A percentile compares a stretch with the other conserved stretches of the same genome.
These are phyloP conservation scores for Cytospora paraplurivora DNA, from an alignment of 2,329 filamentous ascomycete genomes.

Conservation along the genomic window DNA sequence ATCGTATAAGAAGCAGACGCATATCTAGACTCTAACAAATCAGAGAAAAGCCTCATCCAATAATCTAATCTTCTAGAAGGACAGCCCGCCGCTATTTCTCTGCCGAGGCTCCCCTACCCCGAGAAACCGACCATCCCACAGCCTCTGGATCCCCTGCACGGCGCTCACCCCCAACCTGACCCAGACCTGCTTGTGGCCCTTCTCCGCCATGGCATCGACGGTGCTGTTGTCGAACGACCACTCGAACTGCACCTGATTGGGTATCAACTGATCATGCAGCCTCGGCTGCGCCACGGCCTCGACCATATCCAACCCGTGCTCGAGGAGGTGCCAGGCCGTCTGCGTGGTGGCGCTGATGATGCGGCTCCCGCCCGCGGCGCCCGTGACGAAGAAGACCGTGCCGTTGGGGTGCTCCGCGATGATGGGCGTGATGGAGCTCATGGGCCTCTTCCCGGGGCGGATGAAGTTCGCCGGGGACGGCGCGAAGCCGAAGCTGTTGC, in stretches of 20 bases:
- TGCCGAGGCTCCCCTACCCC: constrained; percentile 84
- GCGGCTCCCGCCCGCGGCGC: constrained; percentile 78
- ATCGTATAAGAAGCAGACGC: neutral
- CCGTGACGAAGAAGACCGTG: constrained; percentile 70
- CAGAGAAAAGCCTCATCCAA: neutral
- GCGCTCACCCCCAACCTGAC: constrained; percentile 65
- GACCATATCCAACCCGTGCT: constrained; percentile 60
- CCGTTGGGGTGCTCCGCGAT: constrained; percentile 72
- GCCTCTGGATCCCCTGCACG: constrained; percentile 70
- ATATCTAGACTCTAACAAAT: neutral
- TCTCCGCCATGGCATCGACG: constrained; percentile 62
- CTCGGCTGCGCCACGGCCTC: constrained; percentile 69
- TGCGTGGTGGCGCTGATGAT: constrained; percentile 87
- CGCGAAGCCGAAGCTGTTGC: constrained; percentile 83
- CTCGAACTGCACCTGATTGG: constrained; percentile 70
- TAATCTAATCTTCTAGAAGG: constrained; percentile 38
- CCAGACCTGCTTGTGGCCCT: constrained; percentile 77
- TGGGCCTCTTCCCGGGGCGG: constrained; percentile 75
- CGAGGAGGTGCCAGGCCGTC: constrained; percentile 73
- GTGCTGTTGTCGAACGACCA: constrained; percentile 70
- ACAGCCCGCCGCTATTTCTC: constrained; percentile 68
- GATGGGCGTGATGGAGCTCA: constrained; percentile 80
- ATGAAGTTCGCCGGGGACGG: constrained; percentile 82
- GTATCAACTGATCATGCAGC: constrained; percentile 81
- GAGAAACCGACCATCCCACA: constrained; percentile 70